phyloP scores from a whole-genome alignment of 345 rosid genomes.

The Eucalyptus erythrocorys region DNA sequence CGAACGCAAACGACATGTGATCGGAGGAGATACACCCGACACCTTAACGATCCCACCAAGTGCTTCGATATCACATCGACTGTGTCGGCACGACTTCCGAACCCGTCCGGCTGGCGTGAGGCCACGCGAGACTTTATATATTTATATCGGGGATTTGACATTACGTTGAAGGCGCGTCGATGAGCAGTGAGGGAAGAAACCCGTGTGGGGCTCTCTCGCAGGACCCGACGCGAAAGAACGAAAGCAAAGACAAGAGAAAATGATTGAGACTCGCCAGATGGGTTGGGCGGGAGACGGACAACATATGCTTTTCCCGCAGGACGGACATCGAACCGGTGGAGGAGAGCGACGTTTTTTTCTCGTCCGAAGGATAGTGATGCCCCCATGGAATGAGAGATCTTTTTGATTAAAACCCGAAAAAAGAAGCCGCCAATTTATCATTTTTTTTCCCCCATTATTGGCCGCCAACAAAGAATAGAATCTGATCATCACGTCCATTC shows the following conservation, averaged over 20 bases:
- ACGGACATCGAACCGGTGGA: not conserved
- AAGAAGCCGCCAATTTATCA: not conserved
- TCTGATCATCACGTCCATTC: not conserved
- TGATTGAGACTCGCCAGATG: not conserved
- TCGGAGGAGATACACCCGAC: too few relatives aligned
- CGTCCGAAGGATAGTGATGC: not conserved
- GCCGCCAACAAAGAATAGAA: not conserved
- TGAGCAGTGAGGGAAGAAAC: not conserved
- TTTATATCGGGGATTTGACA: not conserved
- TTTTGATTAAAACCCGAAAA: fast-evolving
- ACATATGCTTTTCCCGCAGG: not conserved
- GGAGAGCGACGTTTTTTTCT: not conserved
- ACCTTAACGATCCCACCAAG: not conserved
- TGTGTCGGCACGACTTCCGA: not conserved
- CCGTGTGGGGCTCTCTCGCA: not conserved
- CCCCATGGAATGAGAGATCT: not conserved
- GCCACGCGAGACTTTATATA: fast-evolving
- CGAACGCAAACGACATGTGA: not conserved
- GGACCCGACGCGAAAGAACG: not conserved
- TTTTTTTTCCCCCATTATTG: not conserved
- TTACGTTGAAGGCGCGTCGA: not conserved
- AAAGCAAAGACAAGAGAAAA: not conserved
- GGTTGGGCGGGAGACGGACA: not conserved
- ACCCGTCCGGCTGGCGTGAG: not conserved
- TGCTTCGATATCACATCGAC: not conserved